Evolutionary conservation across 176 grass and related monocot genomes (phyloP).

Genomic region (Ananas comosus): DNA sequence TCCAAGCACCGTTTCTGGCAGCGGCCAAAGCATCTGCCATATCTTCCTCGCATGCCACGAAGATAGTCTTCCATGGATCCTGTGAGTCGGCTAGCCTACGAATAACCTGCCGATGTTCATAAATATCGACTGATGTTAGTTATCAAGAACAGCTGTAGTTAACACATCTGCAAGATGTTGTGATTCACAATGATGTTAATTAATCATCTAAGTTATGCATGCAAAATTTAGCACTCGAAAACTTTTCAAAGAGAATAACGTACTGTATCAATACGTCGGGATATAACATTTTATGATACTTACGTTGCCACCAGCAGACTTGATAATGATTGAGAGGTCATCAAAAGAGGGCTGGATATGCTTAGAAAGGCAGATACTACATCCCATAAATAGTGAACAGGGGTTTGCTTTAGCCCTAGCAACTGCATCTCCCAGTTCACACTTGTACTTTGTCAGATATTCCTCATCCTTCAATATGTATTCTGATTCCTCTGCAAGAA

Average conservation of each 20-base stretch:
- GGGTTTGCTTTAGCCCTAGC: constrained; percentile 60
- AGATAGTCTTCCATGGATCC: constrained; percentile 45
- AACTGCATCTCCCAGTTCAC: constrained; percentile 44
- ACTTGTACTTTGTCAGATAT: constrained; percentile 66
- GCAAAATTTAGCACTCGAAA: no score
- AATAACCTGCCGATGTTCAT: constrained; percentile 35
- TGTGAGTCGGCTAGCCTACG: constrained; percentile 24
- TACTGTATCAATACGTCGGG: no score
- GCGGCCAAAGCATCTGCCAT: constrained; percentile 43
- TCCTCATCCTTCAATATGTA: constrained; percentile 73
- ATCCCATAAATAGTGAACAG: constrained; percentile 45
- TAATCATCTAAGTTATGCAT: no score
- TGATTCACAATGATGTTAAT: no score
- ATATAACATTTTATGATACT: constrained; percentile 4
- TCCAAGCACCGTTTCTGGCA: constrained; percentile 46
- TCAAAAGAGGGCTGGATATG: constrained; percentile 46
- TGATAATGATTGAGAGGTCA: constrained; percentile 46
- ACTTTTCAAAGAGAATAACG: no score
- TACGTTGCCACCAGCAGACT: constrained; percentile 73
- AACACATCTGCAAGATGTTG: background rate
- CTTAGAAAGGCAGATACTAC: constrained; percentile 59
- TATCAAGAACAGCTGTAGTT: background rate
- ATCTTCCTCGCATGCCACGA: constrained; percentile 70
- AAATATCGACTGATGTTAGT: no score
- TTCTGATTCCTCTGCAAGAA: constrained; percentile 31